Evolutionary conservation across 139 green algal species (phyloP), one percentile per base, ranked within the genome.

Genomic region (Coelastrella sp.): DNA sequence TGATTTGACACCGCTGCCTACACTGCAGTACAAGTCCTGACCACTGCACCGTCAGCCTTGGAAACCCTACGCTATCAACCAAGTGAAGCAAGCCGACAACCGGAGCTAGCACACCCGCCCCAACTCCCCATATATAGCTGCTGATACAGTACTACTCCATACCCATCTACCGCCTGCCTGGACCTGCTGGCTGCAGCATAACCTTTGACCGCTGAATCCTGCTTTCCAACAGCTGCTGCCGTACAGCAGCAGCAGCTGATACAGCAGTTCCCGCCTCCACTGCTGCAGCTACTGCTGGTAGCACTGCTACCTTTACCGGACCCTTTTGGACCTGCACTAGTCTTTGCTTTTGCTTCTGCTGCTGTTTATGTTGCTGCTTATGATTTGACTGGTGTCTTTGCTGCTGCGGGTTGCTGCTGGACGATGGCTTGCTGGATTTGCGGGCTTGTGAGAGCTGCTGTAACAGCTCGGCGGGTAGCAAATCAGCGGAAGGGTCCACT

Each of bases 261-360:
- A 57, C 5, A 16, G 22, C 74, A 76, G 68, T 76, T 32, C 68
- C 68, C 17, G 68, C 68, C 8, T 59, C 74, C 58, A 22, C 74
- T 80, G 74, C 74, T 59, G 74, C 74, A 59, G 74, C 74, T 58
- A 80, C 74, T 59, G 74, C 74, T 58, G 74, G 74, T 17, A 80
- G 74, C n/a, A 80, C 74, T n/a, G 74, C 74, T 11, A 80, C 74
- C 22, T 19, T 57, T 7, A 80, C 74, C 4, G 74, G 74, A 5
- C 74, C 74, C 74, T 80, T 80, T 6, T 58, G 74, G 7, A 80
- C 6, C 74, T 80, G 7, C 2, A 80, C 74, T 7, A 80, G 6
- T 7, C 74, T n/a, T 22, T 80, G 74, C 23, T 80, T 80, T 7
- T 80, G 74, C 74, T 80, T 80, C 74, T 58, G 11, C 7, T 80